Evolutionary conservation across 2,329 filamentous ascomycete genomes (phyloP).

Genomic region (Pseudogymnoascus sp.): DNA sequence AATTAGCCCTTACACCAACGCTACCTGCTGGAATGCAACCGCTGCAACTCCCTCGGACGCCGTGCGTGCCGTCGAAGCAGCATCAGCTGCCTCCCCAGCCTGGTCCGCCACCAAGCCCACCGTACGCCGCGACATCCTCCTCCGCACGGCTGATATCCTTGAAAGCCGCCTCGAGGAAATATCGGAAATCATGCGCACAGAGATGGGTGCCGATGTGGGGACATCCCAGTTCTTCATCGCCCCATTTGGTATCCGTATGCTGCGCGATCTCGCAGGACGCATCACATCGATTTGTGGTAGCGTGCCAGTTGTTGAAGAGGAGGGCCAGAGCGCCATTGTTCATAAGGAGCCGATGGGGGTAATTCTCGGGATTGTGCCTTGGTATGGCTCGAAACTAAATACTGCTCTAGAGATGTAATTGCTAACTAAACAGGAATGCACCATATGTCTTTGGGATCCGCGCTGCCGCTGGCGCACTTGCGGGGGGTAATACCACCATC

Average conservation of each 20-base stretch:
- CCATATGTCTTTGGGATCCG: conserved; percentile 2
- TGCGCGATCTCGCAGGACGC: conserved; percentile 46
- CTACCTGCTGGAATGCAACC: conserved; percentile 40
- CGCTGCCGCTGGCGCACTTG: conserved; percentile 41
- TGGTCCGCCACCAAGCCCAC: conserved; percentile 50
- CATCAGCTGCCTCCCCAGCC: conserved; percentile 47
- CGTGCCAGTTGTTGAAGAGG: conserved; percentile 28
- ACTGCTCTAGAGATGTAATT: not conserved
- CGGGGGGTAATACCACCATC: conserved; percentile 66
- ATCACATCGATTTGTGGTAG: conserved; percentile 40
- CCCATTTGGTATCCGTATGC: conserved; percentile 28
- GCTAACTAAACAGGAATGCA: not conserved
- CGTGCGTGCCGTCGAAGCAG: conserved; percentile 43
- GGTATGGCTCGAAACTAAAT: conserved; percentile 33
- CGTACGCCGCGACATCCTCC: conserved; percentile 46
- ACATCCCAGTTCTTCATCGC: conserved; percentile 34
- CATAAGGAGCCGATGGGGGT: conserved; percentile 55
- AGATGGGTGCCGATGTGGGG: conserved; percentile 39
- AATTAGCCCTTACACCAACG: conserved; percentile 41
- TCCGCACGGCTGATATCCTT: conserved; percentile 48
- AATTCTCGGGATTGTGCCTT: conserved; percentile 52
- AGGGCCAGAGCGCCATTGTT: conserved; percentile 45
- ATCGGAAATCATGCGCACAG: conserved; percentile 42
- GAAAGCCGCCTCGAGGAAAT: conserved; percentile 45
- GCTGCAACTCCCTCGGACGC: conserved; percentile 46